Conservation (phyloP, 805 yeast genomes). For the Kazachstania kunashirensis region DNA sequence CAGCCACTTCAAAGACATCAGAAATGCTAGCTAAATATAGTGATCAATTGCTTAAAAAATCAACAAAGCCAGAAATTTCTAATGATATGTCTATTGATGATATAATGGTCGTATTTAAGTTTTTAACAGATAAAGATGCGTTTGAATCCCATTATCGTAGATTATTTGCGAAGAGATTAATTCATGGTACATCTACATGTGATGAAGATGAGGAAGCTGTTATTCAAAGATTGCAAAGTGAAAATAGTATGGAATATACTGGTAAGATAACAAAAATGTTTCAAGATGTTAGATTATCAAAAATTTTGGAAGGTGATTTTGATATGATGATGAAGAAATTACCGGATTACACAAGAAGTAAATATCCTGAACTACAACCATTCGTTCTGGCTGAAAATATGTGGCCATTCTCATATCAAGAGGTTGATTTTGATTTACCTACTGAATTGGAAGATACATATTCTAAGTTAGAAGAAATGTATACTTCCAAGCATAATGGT, state of each 20-base stretch:
- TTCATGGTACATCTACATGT: conserved; percentile 74
- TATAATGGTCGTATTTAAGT: conserved; percentile 77
- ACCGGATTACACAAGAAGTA: conserved; percentile 24
- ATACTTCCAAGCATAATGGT: conserved; percentile 69
- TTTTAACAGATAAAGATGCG: conserved; percentile 87
- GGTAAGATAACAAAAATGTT: conserved; percentile 93
- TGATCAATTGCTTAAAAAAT: conserved; percentile 71
- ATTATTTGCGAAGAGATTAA: conserved; percentile 77
- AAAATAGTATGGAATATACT: conserved; percentile 86
- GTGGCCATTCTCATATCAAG: conserved; percentile 60
- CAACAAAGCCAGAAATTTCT: conserved; percentile 59
- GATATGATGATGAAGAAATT: conserved; percentile 25
- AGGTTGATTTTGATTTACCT: conserved; percentile 52
- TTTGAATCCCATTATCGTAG: conserved; percentile 91
- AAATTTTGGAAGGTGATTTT: conserved; percentile 49
- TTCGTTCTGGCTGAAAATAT: conserved; percentile 75
- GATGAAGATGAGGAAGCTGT: conserved; percentile 75
- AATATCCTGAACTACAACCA: conserved; percentile 51
- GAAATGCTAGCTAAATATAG: conserved; percentile 84
- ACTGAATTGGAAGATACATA: conserved; percentile 53
- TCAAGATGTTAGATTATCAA: conserved; percentile 80
- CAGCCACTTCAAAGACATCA: conserved; percentile 68
- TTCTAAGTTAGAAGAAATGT: conserved; percentile 57
- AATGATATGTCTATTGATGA: conserved; percentile 73
- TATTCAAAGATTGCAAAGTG: conserved; percentile 77